phyloP scores from a whole-genome alignment of 2,329 filamentous ascomycete species.

The Fusarium transvaalense region DNA sequence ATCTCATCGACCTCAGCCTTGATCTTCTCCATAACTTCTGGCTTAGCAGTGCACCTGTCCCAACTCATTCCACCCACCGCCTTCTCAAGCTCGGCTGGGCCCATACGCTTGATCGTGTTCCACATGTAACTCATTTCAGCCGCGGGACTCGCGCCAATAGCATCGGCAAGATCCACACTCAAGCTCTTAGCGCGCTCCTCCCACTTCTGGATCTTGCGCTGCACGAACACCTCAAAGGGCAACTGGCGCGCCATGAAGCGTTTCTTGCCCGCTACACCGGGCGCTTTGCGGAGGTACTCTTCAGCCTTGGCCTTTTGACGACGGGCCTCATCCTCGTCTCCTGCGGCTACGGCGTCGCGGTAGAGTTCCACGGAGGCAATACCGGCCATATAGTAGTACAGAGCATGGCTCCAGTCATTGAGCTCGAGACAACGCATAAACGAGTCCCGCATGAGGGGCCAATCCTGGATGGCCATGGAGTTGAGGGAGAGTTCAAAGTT shows the following conservation, averaged over 20 bases:
- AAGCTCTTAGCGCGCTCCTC: slow-evolving; percentile 78
- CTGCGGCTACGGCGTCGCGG: slow-evolving; percentile 65
- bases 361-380: slow-evolving; percentile 85
- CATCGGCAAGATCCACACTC: slow-evolving; percentile 79
- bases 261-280: slow-evolving; percentile 83
- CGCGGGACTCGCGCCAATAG: slow-evolving; percentile 81
- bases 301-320: slow-evolving; percentile 74
- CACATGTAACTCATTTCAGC: slow-evolving; percentile 96
- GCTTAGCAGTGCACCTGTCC: slow-evolving; percentile 67
- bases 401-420: slow-evolving; percentile 89
- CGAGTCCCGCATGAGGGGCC: slow-evolving; percentile 76
- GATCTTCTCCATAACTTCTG: slow-evolving; percentile 59
- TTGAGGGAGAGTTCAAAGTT: slow-evolving; percentile 87
- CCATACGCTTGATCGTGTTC: slow-evolving; percentile 90
- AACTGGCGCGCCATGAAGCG: slow-evolving; percentile 89
- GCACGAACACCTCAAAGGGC: slow-evolving; percentile 88
- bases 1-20: slow-evolving; percentile 69
- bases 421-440: slow-evolving; percentile 82
- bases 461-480: slow-evolving; percentile 83
- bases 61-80: slow-evolving; percentile 75
- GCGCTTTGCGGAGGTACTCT: slow-evolving; percentile 77
- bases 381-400: slow-evolving; percentile 92
- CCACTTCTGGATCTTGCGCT: slow-evolving; percentile 90
- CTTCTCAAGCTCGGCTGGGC: slow-evolving; percentile 69
- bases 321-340: slow-evolving; percentile 60